phyloP scores from a whole-genome alignment of 768 basidiomycete genomes.

The Imleria badia region DNA sequence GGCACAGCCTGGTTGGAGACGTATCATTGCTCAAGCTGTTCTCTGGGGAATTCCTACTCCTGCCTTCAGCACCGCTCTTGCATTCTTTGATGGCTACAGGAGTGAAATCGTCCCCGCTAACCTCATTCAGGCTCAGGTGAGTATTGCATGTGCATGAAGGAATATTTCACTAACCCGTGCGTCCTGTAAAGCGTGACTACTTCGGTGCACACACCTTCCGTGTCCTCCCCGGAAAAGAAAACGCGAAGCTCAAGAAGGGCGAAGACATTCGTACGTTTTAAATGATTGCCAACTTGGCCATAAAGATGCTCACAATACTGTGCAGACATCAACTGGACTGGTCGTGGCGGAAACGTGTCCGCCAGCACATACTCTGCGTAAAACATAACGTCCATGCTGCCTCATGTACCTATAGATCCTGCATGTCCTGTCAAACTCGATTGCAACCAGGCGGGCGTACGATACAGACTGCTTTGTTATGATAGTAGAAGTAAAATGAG shows the following conservation, averaged over 20 bases:
- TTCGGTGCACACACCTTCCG: conserved; percentile 99
- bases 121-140: conserved; percentile 88
- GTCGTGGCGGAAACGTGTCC: conserved; percentile 93
- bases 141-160: conserved; percentile 10
- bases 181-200: conserved; percentile 76
- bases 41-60: conserved; percentile 98
- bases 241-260: conserved; percentile 71
- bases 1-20: conserved; percentile 98
- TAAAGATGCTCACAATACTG: neutral
- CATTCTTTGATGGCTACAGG: conserved; percentile 99
- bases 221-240: conserved; percentile 90
- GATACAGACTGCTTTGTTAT: conserved; percentile 15
- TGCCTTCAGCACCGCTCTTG: conserved; percentile 95
- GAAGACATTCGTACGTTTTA: conserved; percentile 81
- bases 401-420: conserved; percentile 19
- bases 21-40: conserved; percentile 91
- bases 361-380: conserved; percentile 80
- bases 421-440: conserved; percentile 5
- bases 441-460: conserved; percentile 16
- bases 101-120: conserved; percentile 94
- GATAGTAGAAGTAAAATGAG: conserved; percentile 14
- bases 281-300: neutral
- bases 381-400: conserved; percentile 17
- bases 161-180: conserved; percentile 1
- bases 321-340: conserved; percentile 97